phyloP scores from a whole-genome alignment of 495 filamentous ascomycete genomes.

The Penicillium malachiteum region DNA sequence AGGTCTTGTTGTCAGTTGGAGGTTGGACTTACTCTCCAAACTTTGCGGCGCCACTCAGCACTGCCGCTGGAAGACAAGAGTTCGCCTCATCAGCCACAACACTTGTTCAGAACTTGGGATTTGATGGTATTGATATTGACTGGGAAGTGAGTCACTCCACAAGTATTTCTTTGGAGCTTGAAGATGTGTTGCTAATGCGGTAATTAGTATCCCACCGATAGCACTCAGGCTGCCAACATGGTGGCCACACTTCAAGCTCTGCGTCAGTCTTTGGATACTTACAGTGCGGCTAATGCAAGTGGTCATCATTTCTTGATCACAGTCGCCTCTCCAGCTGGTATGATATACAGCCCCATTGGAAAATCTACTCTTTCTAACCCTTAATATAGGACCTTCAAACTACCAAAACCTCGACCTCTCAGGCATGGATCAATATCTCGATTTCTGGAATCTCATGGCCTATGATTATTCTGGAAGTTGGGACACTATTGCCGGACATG shows the following conservation, averaged over 20 bases:
- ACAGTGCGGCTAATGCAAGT: slow-evolving; percentile 47
- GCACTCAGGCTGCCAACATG: slow-evolving; percentile 57
- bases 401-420: slow-evolving; percentile 59
- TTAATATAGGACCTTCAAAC: slow-evolving; percentile 52
- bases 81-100: slow-evolving; percentile 70
- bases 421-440: slow-evolving; percentile 66
- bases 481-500: slow-evolving; percentile 67
- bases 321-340: slow-evolving; percentile 59
- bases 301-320: slow-evolving; percentile 65
- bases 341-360: background rate
- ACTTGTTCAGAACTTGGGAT: slow-evolving; percentile 63
- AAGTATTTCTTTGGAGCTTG: background rate
- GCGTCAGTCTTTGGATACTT: slow-evolving; percentile 61
- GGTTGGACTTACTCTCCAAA: slow-evolving; percentile 79
- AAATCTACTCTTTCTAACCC: background rate
- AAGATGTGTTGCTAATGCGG: background rate
- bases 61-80: slow-evolving; percentile 49
- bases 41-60: slow-evolving; percentile 66
- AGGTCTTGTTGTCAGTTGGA: slow-evolving; percentile 64
- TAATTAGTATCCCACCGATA: slow-evolving; percentile 31
- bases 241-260: slow-evolving; percentile 60
- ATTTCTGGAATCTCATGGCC: slow-evolving; percentile 74
- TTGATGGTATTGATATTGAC: slow-evolving; percentile 63
- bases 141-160: slow-evolving; percentile 48
- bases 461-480: slow-evolving; percentile 75